phyloP scores from a whole-genome alignment of 768 basidiomycete species.

The Crucibulum laeve region DNA sequence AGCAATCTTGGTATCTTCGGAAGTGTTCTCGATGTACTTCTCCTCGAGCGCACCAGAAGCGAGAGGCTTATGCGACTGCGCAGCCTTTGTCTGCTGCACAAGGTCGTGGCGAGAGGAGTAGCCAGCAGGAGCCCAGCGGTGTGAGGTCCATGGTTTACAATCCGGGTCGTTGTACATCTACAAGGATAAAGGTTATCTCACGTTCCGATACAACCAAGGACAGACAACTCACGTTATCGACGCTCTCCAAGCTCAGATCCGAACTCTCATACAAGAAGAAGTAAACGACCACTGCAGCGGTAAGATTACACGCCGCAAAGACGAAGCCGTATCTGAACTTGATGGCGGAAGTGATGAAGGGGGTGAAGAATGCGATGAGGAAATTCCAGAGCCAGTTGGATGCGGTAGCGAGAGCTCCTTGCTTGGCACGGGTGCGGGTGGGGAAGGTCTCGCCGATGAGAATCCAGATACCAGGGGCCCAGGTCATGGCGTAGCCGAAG shows the following conservation, averaged over 20 bases:
- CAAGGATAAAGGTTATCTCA: neutral
- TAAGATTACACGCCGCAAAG: conserved; percentile 60
- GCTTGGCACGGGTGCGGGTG: conserved; percentile 66
- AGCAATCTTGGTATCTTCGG: no score
- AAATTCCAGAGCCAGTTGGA: conserved; percentile 71
- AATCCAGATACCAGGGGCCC: conserved; percentile 78
- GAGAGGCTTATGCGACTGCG: conserved; percentile 25
- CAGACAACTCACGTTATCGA: conserved; percentile 41
- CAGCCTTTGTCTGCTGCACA: conserved; percentile 35
- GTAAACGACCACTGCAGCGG: conserved; percentile 55
- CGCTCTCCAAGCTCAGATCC: conserved; percentile 61
- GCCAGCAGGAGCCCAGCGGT: conserved; percentile 56
- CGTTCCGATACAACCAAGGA: conserved; percentile 1
- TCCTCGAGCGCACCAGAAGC: conserved; percentile 17
- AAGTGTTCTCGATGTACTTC: conserved; percentile 19
- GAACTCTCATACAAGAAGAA: conserved; percentile 76
- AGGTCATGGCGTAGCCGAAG: conserved; percentile 65
- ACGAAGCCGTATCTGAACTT: conserved; percentile 64
- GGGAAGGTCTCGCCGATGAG: conserved; percentile 76
- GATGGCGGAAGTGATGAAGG: conserved; percentile 59
- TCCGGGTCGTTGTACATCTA: conserved; percentile 63
- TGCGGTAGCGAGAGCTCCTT: conserved; percentile 62
- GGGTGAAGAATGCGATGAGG: conserved; percentile 75
- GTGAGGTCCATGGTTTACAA: conserved; percentile 65
- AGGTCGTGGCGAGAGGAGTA: conserved; percentile 43